Base-by-base conservation (phyloP, 352 stramenopile species). In the Phytophthora pinifolia region DNA sequence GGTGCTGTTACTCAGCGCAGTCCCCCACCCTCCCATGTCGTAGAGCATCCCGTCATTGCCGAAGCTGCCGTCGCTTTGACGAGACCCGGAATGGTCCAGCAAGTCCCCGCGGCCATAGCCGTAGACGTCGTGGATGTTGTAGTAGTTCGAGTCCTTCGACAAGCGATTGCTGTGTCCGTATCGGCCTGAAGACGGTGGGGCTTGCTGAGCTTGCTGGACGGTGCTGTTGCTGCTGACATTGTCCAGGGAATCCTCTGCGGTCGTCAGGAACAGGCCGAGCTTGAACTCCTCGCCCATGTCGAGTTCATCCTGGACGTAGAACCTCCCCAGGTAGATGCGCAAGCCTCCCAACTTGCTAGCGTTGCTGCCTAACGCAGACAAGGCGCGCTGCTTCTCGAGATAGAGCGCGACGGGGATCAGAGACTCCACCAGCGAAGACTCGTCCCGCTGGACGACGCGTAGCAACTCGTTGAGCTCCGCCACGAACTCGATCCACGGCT, bases 401-500 rank as follows among this genome's bases (percentile, higher is more conserved):
- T 85, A 92, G 49, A 71, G 62, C 1, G 81, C 76, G 9, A 88
- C 81, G 20, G 77, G 76, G 38, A 85, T 58, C 2, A 92, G 72
- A 20, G 77, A 81, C 46, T 86, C 68, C 10, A 88, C 68, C 10
- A 87, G 49, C 8, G 54, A 68, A 46, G 59, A 53, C 53, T 82
- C 71, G 25, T 88, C 63, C n/a, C 76, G 73, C 34, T 82, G 66
- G 14, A 93, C 81, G 10, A 89, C 68, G 4, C 83, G 80, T 30
- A 93, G 54, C 6, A 93, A 45, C 33, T 83, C 78, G 45, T 93
- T 93, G 1, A 93, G 59, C 46, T 93, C 83, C 0, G 80, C 81
- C 35, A 93, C 82, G 56, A 93, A 87, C 67, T 90, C 77, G 59
- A 93, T 81, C 81, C 80, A 93, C 38, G 75, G 79, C 27, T 91